Evolutionary conservation across 73 alveolate species (phyloP).

Genomic region (Symbiodinium pilosum): DNA sequence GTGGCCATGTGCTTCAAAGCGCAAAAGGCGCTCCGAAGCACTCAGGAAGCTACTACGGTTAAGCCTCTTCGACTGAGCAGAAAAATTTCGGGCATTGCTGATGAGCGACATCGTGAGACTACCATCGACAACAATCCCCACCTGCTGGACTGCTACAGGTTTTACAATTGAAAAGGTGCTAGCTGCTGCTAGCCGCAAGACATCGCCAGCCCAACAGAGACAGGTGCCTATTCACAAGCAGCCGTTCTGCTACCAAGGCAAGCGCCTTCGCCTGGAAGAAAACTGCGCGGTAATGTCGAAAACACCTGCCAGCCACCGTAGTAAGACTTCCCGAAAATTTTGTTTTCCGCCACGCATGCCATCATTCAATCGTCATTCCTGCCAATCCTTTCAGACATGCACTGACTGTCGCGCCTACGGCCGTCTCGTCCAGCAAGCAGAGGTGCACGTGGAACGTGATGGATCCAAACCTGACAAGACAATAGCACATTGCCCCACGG

Average conservation of each 20-base stretch:
- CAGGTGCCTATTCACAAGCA: not conserved
- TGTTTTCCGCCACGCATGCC: not conserved
- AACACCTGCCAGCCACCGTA: constrained; percentile 73
- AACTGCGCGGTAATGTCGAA: constrained; percentile 90
- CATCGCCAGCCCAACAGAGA: not conserved
- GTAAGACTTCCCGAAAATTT: too few relatives aligned
- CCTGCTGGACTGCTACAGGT: too few relatives aligned
- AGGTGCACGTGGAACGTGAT: constrained; percentile 42
- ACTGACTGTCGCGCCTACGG: constrained; percentile 52
- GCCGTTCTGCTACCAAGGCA: not conserved
- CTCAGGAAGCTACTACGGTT: not conserved
- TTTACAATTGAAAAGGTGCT: too few relatives aligned
- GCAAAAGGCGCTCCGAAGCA: constrained; percentile 1
- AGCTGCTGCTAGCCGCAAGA: not conserved
- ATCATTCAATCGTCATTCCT: not conserved
- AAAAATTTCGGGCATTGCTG: too few relatives aligned
- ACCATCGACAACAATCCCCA: too few relatives aligned
- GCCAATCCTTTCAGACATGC: too few relatives aligned
- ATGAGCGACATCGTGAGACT: too few relatives aligned
- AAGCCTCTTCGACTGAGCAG: constrained; percentile 7
- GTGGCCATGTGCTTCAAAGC: constrained; percentile 17
- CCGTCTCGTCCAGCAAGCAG: constrained; percentile 57
- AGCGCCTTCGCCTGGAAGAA: constrained; percentile 45
- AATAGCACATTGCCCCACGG: not conserved
- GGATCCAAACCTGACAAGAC: constrained; percentile 47